Percentiles rank a stretch among this genome's conserved stretches.
These are phyloP conservation scores for Boletus edulis DNA, from an alignment of 768 basidiomycete genomes.

Conservation along the genomic window DNA sequence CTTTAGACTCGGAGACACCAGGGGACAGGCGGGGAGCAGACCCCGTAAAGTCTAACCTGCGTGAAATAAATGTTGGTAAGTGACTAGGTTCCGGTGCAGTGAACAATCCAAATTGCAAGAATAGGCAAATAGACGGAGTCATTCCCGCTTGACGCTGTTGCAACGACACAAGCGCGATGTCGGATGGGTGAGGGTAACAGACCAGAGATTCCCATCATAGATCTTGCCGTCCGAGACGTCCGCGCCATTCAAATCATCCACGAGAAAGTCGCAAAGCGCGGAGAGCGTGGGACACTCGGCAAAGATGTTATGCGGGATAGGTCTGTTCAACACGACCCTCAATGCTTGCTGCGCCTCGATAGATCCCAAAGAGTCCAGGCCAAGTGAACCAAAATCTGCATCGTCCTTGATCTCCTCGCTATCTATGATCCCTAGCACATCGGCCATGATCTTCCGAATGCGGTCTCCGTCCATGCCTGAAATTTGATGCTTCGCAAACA, in stretches of 20 bases:
- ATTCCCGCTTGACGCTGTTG: conserved; percentile 25
- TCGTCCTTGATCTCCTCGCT: conserved; percentile 41
- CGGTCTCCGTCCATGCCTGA: conserved; percentile 6
- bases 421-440: conserved; percentile 37
- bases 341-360: conserved; percentile 58
- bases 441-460: conserved; percentile 41
- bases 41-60: too few species aligned
- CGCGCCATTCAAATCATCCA: neutral
- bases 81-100: neutral
- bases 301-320: conserved; percentile 47
- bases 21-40: too few species aligned
- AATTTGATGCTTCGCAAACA: neutral
- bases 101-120: neutral
- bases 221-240: neutral
- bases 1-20: too few species aligned
- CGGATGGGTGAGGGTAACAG: conserved; percentile 15
- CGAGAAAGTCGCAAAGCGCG: conserved; percentile 16
- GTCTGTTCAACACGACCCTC: conserved; percentile 37
- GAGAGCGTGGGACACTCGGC: conserved; percentile 36
- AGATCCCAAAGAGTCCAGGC: conserved; percentile 62
- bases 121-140: neutral
- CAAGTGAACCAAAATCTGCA: conserved; percentile 46
- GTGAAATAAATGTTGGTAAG: neutral
- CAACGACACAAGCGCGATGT: conserved; percentile 34
- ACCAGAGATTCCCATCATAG: neutral